Base-by-base conservation (phyloP, 306 rosid species). In the Luffa acutangula region DNA sequence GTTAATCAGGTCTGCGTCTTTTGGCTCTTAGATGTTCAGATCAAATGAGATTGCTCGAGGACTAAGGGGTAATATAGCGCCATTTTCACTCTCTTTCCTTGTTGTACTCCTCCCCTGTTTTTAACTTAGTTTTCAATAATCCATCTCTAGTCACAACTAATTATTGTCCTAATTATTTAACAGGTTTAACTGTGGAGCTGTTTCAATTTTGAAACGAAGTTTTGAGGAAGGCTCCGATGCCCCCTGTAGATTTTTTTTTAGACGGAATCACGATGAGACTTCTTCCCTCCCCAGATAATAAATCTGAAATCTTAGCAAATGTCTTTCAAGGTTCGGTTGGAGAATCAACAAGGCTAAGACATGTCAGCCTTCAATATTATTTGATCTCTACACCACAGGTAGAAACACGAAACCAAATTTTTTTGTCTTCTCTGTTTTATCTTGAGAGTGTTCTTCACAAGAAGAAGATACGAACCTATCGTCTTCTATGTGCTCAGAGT, bases 181-280 rank as follows among this genome's bases (percentile, higher is more conserved):
- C 64, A 75, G 78, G 33, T 75, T 75, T 5, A 51, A 52, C 59
- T 52, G 33, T 36, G 78, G 46, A 75, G 78, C 34, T 75, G 62
- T 73, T 74, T 74, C 45, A 14, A 49, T 31, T 5, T 51, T 51
- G 25, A 45, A 71, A 74, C 39, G 0, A 6, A 49, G 13, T 73
- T 45, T 31, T 31, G 46, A 11, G 34, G 31, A 74, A 75, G 41
- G 78, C 63, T 66, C 15, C 46, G 36, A 34, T 31, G 25, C 33
- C 7, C 46, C 77, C 4, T 43, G 41, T 46, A 43, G 46, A 36
- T 34, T 42, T 69, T 43, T 43, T 69, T 1, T 70, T 70, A 42
- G 36, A 73, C 59, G 2, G 36, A 74, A 72, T 45, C 8, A 33
- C 18, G 2, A 72, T 4, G 0, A 72, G 45, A 21, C 25, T 3